Base-by-base conservation (phyloP, 129 eudicot species). In the Flaveria brownii region DNA sequence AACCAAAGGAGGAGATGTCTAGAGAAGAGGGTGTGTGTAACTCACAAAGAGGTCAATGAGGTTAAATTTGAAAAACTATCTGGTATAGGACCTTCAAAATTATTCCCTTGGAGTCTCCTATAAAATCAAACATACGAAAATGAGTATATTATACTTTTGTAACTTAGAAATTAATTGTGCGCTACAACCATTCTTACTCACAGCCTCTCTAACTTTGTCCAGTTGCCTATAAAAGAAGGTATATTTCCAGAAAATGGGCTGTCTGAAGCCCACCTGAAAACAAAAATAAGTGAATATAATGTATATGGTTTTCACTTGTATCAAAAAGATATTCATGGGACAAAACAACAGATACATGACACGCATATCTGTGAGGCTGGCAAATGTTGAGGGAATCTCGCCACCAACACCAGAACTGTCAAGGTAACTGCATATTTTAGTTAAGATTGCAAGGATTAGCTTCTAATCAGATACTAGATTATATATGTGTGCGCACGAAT, bases 61-160 rank as follows among this genome's bases (percentile, higher is more conserved):
- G 86, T 85, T 70, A 91, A 84, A 62, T 79, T 87, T 57, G 94
- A 84, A 73, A 87, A 86, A 50, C 83, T 72, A 66, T 85, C 63
- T 56, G 97, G 97, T 83, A 91, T 89, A 61, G 86, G 81, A 75
- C 97, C 97, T 73, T 74, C 82, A 69, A 91, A 87, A 30, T 88
- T 73, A 79, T 85, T 91, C 61, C 97, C 97, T 61, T 89, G 90
- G 30, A 91, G 73, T 85, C 91, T 84, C 88, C 97, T 91, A 65
- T 18, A 78, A 12, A 50, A 76, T 33, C 50, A 18, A 75, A 75
- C 7, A 57, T 46, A 14, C 55, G 22, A 4, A 80, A 43, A 84
- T 75, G 23, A 70, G 14, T 74, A 18, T 56, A 6, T 72, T 23
- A 61, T 11, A 67, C 2, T 18, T 54, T 60, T 49, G 22, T 51